Evolutionary conservation across 306 rosid genomes (phyloP).

Genomic region (Spatholobus suberectus): DNA sequence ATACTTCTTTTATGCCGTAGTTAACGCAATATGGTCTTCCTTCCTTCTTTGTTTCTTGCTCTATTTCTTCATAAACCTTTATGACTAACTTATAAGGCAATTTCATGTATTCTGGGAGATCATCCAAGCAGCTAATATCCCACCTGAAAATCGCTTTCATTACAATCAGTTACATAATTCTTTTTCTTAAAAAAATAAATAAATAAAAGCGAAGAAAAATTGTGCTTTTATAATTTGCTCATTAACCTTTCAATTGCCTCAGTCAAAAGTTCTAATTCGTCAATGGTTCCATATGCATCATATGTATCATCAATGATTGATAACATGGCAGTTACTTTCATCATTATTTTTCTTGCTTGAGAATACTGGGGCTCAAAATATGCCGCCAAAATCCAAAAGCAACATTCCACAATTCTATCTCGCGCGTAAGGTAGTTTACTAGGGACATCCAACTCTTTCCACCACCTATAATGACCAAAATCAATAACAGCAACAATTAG

Average conservation of each 20-base stretch:
- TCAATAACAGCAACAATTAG: background rate
- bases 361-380: conserved; percentile 37
- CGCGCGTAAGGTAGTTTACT: conserved; percentile 25
- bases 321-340: background rate
- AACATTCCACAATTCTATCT: conserved; percentile 37
- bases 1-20: conserved; percentile 24
- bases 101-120: conserved; percentile 32
- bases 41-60: conserved; percentile 7
- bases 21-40: conserved; percentile 27
- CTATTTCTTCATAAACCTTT: background rate
- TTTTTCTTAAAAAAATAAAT: background rate
- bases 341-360: conserved; percentile 36
- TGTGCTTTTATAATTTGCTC: background rate
- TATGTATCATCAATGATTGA: conserved; percentile 26
- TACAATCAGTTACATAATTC: background rate
- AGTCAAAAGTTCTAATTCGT: conserved; percentile 20
- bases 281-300: conserved; percentile 29
- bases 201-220: no score
- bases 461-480: conserved; percentile 32
- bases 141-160: conserved; percentile 15
- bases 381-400: conserved; percentile 1
- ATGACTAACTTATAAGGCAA: background rate
- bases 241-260: conserved; percentile 24
- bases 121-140: conserved; percentile 13
- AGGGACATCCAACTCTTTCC: conserved; percentile 39